Percentiles rank a stretch among this genome's conserved stretches.
Evolutionary conservation across 495 filamentous ascomycete species (phyloP).

Genomic region (Monascus purpureus): DNA sequence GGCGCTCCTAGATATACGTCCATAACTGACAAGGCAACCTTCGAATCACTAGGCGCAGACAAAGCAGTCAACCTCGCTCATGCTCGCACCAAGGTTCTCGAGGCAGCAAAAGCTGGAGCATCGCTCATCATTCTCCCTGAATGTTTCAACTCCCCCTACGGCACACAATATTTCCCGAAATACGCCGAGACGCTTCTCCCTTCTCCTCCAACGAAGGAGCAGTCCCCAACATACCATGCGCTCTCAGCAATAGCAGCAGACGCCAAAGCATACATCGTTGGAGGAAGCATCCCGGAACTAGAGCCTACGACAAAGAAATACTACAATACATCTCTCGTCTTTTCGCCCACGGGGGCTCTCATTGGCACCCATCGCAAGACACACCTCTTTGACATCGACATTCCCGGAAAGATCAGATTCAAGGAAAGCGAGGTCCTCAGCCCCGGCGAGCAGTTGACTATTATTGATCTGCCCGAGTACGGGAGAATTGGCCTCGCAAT

Average conservation of each 20-base stretch:
- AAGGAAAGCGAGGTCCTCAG: constrained; percentile 77
- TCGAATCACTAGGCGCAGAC: constrained; percentile 44
- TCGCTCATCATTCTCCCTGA: constrained; percentile 50
- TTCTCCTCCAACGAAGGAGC: constrained; percentile 52
- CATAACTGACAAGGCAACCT: not conserved
- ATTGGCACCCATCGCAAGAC: constrained; percentile 83
- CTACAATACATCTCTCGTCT: constrained; percentile 85
- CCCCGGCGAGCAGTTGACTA: constrained; percentile 65
- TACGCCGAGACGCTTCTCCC: constrained; percentile 84
- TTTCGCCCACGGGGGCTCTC: constrained; percentile 61
- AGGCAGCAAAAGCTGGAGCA: constrained; percentile 63
- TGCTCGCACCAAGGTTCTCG: constrained; percentile 69
- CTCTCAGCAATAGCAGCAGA: constrained; percentile 66
- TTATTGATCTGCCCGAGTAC: constrained; percentile 75
- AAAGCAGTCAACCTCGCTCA: constrained; percentile 73
- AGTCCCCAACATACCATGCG: constrained; percentile 73
- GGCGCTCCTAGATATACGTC: not conserved
- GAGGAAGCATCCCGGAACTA: constrained; percentile 85
- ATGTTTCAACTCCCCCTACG: constrained; percentile 98
- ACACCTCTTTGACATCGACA: constrained; percentile 98
- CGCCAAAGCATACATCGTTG: constrained; percentile 64
- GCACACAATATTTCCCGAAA: constrained; percentile 74
- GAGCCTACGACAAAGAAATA: constrained; percentile 50
- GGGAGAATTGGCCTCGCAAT: constrained; percentile 77
- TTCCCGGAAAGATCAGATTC: constrained; percentile 88